phyloP scores from a whole-genome alignment of 306 rosid genomes.

The Corylus heterophylla region DNA sequence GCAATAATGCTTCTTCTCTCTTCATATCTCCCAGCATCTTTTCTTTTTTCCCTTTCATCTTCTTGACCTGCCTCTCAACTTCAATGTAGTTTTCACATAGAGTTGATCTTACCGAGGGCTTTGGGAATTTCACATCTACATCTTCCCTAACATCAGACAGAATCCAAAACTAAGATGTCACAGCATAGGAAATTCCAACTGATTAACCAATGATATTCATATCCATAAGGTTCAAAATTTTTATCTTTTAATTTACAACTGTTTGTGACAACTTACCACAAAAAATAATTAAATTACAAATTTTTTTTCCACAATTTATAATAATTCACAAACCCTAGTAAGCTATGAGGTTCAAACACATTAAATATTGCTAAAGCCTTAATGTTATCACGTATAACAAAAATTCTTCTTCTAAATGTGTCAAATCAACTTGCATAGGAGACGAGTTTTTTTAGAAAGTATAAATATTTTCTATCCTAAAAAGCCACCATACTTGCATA shows the following conservation, averaged over 20 bases:
- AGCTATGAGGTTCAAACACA: neutral
- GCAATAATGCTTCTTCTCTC: slow-evolving; percentile 61
- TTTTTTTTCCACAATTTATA: neutral
- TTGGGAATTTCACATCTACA: slow-evolving; percentile 69
- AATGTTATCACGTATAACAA: neutral
- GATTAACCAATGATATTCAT: neutral
- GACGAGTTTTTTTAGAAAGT: slow-evolving; percentile 22
- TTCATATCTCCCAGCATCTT: slow-evolving; percentile 58
- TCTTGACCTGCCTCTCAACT: slow-evolving; percentile 59
- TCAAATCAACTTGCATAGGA: slow-evolving; percentile 3
- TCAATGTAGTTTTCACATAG: slow-evolving; percentile 42
- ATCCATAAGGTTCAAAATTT: slow-evolving; percentile 13
- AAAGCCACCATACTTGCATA: neutral
- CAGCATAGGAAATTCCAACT: neutral
- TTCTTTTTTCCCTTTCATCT: slow-evolving; percentile 58
- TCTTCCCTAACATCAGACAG: slow-evolving; percentile 66
- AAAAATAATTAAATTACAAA: neutral
- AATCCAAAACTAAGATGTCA: slow-evolving; percentile 14
- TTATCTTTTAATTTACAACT: slow-evolving; percentile 18
- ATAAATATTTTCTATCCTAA: neutral
- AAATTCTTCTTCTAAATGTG: neutral
- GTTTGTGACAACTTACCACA: neutral
- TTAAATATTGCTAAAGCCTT: neutral
- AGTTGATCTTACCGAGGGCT: slow-evolving; percentile 34
- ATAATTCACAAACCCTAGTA: neutral